phyloP scores from a whole-genome alignment of 2,329 filamentous ascomycete genomes.

The Epichloe gansuensis region DNA sequence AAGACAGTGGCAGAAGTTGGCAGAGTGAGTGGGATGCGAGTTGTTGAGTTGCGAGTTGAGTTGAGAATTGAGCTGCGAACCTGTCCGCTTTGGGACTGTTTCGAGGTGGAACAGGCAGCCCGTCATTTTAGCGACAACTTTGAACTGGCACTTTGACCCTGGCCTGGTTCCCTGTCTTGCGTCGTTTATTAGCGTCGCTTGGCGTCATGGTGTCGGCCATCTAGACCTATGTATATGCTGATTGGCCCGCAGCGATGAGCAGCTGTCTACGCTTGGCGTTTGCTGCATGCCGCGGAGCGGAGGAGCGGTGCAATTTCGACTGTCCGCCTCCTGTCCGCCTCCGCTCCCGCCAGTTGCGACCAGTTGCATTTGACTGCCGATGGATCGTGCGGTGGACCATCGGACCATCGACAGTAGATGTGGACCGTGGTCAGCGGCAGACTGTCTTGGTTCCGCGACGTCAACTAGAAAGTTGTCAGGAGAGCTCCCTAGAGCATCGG shows the following conservation, averaged over 20 bases:
- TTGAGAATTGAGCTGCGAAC: background rate
- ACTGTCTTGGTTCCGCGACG: background rate
- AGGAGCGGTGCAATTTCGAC: conserved; percentile 17
- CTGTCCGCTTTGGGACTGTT: background rate
- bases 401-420: background rate
- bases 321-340: conserved; percentile 15
- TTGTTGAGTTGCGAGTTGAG: background rate
- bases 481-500: too few relatives aligned
- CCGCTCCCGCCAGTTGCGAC: conserved; percentile 10
- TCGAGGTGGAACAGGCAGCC: background rate
- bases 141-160: background rate
- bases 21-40: too few relatives aligned
- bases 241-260: background rate
- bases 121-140: background rate
- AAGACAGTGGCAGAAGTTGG: background rate
- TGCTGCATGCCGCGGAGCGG: conserved; percentile 10
- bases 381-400: conserved; percentile 1
- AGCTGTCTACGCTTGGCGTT: background rate
- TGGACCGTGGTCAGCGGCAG: background rate
- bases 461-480: too few relatives aligned
- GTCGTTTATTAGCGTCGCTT: background rate
- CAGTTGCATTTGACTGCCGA: conserved; percentile 3
- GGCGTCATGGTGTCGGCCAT: background rate
- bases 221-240: background rate
- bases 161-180: background rate